Evolutionary conservation across 257 asterid species (phyloP), one percentile per base, ranked within the genome.

Genomic region (Forsythia viridissima): DNA sequence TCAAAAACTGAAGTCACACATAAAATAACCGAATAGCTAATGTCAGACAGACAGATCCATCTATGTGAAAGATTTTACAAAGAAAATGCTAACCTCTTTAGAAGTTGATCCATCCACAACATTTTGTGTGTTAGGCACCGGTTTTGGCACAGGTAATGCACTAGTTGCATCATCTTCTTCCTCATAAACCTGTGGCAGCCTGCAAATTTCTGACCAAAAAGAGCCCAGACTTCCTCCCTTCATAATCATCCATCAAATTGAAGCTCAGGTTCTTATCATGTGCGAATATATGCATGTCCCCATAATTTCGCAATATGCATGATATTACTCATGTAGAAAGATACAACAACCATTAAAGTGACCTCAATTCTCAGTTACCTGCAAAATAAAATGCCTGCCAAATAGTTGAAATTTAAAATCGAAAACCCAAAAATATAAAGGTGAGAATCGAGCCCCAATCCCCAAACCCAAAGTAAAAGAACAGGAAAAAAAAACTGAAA

Each of bases 131-230:
- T 86, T 97, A 36, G 93, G 93, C 52, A 89, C 97, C 71, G 97
- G 89, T 87, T 93, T 95, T 55, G 94, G 92, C 5, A 93, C 90
- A 81, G 92, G 89, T 83, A 95, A 87, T 71, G 83, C 88, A 84
- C 98, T 95, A 55, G 97, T 93, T 82, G 98, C 98, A 75, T 95
- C 99, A 91, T 93, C 99, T 83, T 95, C 97, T 89, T 90, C 98
- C 76, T 95, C 98, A 84, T 80, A 88, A 42, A 90, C 89, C 82
- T 90, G 98, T 89, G 93, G 81, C 86, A 90, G 89, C 73, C 93
- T 89, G 77, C 73, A 80, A 79, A 95, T 88, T 41, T 95, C 99
- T 4, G 98, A 87, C 44, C 97, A 87, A 78, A 91, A 88, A 18
- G 79, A 72, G n/a, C 88, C 91, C 63, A 82, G 89, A 87, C 99